Percentiles rank a stretch among this genome's conserved stretches.
Conservation (phyloP, 345 rosid genomes). For the Boechera stricta region DNA sequence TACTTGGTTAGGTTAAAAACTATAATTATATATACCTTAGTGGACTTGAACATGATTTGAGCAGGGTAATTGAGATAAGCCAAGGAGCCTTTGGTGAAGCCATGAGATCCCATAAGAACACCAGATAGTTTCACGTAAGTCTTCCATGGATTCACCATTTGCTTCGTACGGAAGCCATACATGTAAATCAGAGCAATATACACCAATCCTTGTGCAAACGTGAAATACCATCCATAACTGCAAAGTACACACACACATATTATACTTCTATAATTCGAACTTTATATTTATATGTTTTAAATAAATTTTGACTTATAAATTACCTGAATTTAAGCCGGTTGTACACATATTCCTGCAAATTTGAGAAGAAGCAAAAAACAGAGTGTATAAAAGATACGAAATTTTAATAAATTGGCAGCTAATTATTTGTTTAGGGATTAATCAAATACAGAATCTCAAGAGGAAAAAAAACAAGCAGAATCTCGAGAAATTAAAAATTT, state of each 20-base stretch:
- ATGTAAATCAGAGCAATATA: conserved; percentile 69
- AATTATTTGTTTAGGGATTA: not conserved
- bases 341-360: conserved; percentile 83
- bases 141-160: conserved; percentile 90
- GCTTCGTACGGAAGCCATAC: conserved; percentile 81
- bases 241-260: conserved; percentile 26
- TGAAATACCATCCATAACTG: conserved; percentile 96
- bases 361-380: not conserved
- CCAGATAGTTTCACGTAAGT: conserved; percentile 80
- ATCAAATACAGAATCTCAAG: not conserved
- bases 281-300: not conserved
- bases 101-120: conserved; percentile 89
- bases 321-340: conserved; percentile 94
- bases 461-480: not conserved
- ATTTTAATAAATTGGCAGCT: not conserved
- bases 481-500: not conserved
- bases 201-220: conserved; percentile 88
- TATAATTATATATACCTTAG: conserved; percentile 57
- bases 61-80: conserved; percentile 93
- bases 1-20: not conserved
- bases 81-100: conserved; percentile 82
- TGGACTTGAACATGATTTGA: conserved; percentile 92
- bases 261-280: not conserved
- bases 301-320: not conserved
- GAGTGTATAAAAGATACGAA: not conserved